Conservation (phyloP, 1,139 yeast species). For the Trichomonascaceae sp. region DNA sequence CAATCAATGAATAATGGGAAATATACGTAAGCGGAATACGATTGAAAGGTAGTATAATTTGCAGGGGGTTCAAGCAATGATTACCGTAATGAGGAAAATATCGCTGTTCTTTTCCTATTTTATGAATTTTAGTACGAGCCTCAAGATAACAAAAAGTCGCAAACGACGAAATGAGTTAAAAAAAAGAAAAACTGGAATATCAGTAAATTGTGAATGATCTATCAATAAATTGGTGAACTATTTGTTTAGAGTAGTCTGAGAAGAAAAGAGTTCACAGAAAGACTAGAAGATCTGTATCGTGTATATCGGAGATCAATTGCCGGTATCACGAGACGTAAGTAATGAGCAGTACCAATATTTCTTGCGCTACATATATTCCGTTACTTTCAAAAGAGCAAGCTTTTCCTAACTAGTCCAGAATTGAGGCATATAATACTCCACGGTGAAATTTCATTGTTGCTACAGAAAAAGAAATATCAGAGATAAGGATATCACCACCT, state of each 20-base stretch:
- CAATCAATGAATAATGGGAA: background rate
- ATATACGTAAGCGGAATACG: background rate
- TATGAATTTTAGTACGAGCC: background rate
- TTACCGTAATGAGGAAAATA: background rate
- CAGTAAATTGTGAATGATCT: too few species aligned
- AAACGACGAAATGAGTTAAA: background rate
- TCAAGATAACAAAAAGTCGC: background rate
- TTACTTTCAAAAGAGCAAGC: background rate
- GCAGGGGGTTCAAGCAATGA: background rate
- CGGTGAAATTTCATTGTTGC: background rate
- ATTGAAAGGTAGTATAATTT: background rate
- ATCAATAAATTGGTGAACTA: background rate
- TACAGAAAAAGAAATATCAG: background rate
- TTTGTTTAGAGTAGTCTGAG: background rate
- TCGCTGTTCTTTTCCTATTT: background rate
- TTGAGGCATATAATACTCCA: background rate
- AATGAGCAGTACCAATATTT: background rate
- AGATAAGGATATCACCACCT: background rate
- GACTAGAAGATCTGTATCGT: background rate
- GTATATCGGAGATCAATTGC: too few species aligned
- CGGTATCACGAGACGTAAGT: background rate
- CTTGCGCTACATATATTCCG: too few species aligned
- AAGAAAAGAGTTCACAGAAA: background rate
- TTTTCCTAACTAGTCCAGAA: background rate
- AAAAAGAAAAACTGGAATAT: too few species aligned